Conservation (phyloP, 306 rosid species). For the Begonia peltatifolia region DNA sequence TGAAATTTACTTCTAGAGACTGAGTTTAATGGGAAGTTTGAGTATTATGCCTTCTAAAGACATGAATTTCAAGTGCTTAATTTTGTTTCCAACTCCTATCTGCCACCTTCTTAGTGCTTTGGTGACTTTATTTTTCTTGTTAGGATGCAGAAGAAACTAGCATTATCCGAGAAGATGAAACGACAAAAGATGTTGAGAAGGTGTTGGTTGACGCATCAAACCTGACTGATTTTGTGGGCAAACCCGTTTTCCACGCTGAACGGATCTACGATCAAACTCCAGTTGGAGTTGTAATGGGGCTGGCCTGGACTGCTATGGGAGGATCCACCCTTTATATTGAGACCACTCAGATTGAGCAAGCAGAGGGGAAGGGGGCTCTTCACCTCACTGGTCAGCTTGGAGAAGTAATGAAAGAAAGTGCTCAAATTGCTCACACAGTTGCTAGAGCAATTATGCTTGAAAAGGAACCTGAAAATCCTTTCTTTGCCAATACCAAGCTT, state of each 20-base stretch:
- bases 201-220: slow-evolving; percentile 46
- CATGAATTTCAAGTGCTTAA: slow-evolving; percentile 2
- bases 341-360: slow-evolving; percentile 69
- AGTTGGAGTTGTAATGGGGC: slow-evolving; percentile 94
- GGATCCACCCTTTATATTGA: slow-evolving; percentile 94
- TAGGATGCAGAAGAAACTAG: slow-evolving; percentile 37
- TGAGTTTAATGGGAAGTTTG: too few species aligned
- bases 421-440: slow-evolving; percentile 95
- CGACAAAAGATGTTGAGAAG: slow-evolving; percentile 25
- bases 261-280: slow-evolving; percentile 85
- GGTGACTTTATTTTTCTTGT: neutral
- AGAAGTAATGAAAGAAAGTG: slow-evolving; percentile 99
- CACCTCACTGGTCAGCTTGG: slow-evolving; percentile 92
- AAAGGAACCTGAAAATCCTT: slow-evolving; percentile 46
- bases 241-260: slow-evolving; percentile 96
- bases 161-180: slow-evolving; percentile 24
- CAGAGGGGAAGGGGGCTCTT: slow-evolving; percentile 78
- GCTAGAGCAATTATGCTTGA: slow-evolving; percentile 49
- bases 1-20: too few species aligned
- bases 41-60: too few species aligned
- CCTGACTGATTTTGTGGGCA: slow-evolving; percentile 68
- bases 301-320: slow-evolving; percentile 99
- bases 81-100: neutral
- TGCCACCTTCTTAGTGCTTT: neutral
- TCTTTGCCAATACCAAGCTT: slow-evolving; percentile 67